Conservation (phyloP, 2,329 filamentous ascomycete species). For the Stachybotrys echinatus region DNA sequence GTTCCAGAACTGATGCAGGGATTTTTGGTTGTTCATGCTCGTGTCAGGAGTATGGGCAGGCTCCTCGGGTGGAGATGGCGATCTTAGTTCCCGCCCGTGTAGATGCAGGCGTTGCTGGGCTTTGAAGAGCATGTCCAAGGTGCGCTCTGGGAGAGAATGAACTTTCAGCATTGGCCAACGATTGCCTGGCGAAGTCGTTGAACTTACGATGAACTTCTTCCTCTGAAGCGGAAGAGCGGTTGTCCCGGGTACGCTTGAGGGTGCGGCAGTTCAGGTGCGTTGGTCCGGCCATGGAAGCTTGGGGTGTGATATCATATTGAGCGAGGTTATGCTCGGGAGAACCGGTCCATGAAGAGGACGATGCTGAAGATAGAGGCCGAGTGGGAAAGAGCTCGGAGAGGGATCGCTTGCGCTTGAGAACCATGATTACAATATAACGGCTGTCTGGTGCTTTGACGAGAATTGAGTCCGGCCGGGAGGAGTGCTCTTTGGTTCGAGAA, state of each 20-base stretch:
- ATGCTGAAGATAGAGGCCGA: conserved; percentile 33
- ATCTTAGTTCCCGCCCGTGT: conserved; percentile 5
- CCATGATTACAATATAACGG: conserved; percentile 28
- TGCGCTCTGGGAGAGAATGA: conserved; percentile 39
- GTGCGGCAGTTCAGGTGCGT: conserved; percentile 51
- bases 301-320: conserved; percentile 13
- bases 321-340: conserved; percentile 22
- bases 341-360: conserved; percentile 36
- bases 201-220: conserved; percentile 49
- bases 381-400: conserved; percentile 49
- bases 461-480: too few relatives aligned
- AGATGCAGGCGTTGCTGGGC: conserved; percentile 38
- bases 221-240: conserved; percentile 53
- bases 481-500: too few relatives aligned
- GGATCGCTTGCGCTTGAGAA: conserved; percentile 60
- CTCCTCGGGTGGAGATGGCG: conserved; percentile 1
- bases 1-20: conserved; percentile 58
- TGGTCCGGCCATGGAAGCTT: conserved; percentile 21
- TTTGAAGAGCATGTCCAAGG: conserved; percentile 52
- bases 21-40: conserved; percentile 33
- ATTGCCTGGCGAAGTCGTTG: background rate
- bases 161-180: conserved; percentile 10
- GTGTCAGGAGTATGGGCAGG: conserved; percentile 6
- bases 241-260: conserved; percentile 55
- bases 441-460: too few relatives aligned